phyloP scores from a whole-genome alignment of 164 flowering plant species.

The Warburgia ugandensis region DNA sequence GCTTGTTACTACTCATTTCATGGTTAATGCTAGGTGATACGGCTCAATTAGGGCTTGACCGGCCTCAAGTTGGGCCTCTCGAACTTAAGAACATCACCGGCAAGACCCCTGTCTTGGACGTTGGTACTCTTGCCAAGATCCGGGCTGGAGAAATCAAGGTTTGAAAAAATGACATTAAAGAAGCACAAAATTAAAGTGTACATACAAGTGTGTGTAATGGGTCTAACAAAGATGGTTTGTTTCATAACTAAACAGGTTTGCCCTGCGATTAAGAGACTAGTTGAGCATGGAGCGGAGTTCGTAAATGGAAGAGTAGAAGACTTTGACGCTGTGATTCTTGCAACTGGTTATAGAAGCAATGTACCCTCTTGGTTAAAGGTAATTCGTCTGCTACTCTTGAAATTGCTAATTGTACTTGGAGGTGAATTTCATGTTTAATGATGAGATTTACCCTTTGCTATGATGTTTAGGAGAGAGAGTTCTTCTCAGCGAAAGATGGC shows the following conservation, averaged over 20 bases:
- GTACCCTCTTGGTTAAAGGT: slow-evolving; percentile 89
- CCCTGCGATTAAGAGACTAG: slow-evolving; percentile 7
- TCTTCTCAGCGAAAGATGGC: slow-evolving; percentile 69
- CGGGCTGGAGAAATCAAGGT: slow-evolving; percentile 70
- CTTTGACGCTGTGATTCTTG: slow-evolving; percentile 70
- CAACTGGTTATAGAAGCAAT: slow-evolving; percentile 84
- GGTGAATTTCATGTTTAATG: background rate
- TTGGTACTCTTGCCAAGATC: slow-evolving; percentile 82
- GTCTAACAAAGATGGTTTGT: background rate
- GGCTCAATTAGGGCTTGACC: slow-evolving; percentile 40
- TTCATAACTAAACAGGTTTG: slow-evolving; percentile 3
- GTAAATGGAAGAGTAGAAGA: slow-evolving; percentile 50
- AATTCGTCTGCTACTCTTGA: background rate
- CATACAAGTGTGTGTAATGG: background rate
- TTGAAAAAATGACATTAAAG: background rate
- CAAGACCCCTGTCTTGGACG: slow-evolving; percentile 88
- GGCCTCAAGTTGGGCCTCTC: slow-evolving; percentile 75
- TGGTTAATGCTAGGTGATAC: slow-evolving; percentile 65
- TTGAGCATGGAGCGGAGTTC: slow-evolving; percentile 11
- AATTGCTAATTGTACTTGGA: background rate
- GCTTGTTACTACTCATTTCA: slow-evolving; percentile 45
- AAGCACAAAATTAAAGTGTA: background rate
- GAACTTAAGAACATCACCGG: slow-evolving; percentile 64
- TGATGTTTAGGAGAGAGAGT: slow-evolving; percentile 39
- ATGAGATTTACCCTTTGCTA: background rate